Evolutionary conservation across 2,329 filamentous ascomycete genomes (phyloP).

Genomic region (Pseudocercospora musae): DNA sequence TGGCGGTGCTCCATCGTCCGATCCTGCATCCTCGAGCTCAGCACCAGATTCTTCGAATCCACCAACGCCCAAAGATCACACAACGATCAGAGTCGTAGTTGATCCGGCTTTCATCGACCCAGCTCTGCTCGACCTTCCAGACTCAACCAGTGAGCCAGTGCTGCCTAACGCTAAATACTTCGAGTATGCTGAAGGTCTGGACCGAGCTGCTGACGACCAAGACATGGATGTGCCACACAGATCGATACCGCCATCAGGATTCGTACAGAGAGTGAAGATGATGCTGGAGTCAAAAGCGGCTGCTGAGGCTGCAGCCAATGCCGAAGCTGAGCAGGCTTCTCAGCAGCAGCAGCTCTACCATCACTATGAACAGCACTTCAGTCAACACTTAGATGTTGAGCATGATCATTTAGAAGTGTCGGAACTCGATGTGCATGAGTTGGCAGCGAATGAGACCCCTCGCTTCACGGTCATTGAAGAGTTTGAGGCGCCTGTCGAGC

Average conservation of each 20-base stretch:
- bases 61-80: constrained; percentile 42
- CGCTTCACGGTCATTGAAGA: constrained; percentile 35
- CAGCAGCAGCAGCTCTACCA: constrained; percentile 13
- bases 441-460: constrained; percentile 32
- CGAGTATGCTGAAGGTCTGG: constrained; percentile 33
- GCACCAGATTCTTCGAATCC: constrained; percentile 38
- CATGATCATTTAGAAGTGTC: constrained; percentile 23
- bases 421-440: constrained; percentile 31
- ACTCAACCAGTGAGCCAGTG: constrained; percentile 36
- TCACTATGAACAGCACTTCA: constrained; percentile 12
- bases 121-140: constrained; percentile 33
- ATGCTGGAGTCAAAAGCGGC: constrained; percentile 42
- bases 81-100: constrained; percentile 36
- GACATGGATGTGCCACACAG: constrained; percentile 33
- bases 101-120: constrained; percentile 37
- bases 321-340: constrained; percentile 19
- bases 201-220: constrained; percentile 35
- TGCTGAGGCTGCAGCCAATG: constrained; percentile 25
- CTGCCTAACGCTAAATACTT: constrained; percentile 35
- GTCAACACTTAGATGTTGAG: constrained; percentile 19
- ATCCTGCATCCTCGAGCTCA: constrained; percentile 41
- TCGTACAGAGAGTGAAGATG: constrained; percentile 42
- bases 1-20: constrained; percentile 42
- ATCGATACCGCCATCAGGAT: constrained; percentile 37
- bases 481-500: constrained; percentile 33